Conservation (phyloP, 257 asterid species). For the Solanum tacnaense region DNA sequence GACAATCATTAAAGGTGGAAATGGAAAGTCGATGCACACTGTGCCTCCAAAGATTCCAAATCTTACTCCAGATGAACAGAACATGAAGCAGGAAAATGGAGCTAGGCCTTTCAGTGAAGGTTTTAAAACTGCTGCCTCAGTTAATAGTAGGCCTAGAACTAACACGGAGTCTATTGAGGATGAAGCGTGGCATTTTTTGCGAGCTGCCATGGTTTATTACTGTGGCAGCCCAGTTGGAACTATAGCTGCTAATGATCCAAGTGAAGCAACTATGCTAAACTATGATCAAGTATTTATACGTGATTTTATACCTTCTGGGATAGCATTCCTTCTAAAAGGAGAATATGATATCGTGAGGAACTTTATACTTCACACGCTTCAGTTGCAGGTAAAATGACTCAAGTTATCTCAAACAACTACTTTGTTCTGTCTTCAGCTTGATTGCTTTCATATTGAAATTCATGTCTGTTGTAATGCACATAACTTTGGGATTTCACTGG, state of each 20-base stretch:
- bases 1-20: conserved; percentile 22
- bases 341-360: conserved; percentile 79
- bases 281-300: conserved; percentile 91
- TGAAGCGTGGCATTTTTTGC: conserved; percentile 74
- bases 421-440: not conserved
- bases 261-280: conserved; percentile 55
- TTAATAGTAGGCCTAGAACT: conserved; percentile 18
- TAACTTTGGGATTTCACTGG: not conserved
- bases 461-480: not conserved
- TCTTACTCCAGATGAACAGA: conserved; percentile 11
- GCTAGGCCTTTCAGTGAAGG: conserved; percentile 18
- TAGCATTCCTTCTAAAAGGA: conserved; percentile 80
- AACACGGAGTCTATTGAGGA: conserved; percentile 54
- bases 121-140: conserved; percentile 16
- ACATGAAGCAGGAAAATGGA: conserved; percentile 21
- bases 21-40: conserved; percentile 23
- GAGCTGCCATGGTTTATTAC: conserved; percentile 68
- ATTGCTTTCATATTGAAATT: not conserved
- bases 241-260: conserved; percentile 88
- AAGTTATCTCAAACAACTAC: not conserved
- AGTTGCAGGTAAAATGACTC: conserved; percentile 62
- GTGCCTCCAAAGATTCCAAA: conserved; percentile 13
- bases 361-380: conserved; percentile 81
- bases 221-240: conserved; percentile 77
- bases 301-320: conserved; percentile 83